Conservation (phyloP, 257 asterid genomes). For the Solanum paucissectum region DNA sequence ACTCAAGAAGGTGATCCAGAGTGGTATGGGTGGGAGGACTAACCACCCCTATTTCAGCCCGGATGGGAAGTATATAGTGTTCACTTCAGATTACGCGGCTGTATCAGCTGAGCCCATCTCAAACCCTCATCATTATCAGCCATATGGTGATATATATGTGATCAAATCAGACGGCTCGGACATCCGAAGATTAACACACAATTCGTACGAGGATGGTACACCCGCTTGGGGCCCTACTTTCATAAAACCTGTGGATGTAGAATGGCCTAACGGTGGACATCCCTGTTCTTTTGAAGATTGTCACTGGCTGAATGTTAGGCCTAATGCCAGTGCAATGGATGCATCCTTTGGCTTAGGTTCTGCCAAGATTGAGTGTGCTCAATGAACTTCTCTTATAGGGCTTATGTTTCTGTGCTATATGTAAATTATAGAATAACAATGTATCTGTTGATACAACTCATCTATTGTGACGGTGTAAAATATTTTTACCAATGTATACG, state of each 20-base stretch:
- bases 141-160: slow-evolving; percentile 77
- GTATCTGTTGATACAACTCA: neutral
- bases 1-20: slow-evolving; percentile 59
- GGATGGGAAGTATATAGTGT: slow-evolving; percentile 53
- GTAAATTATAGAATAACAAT: neutral
- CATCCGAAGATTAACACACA: slow-evolving; percentile 57
- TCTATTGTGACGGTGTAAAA: neutral
- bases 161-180: slow-evolving; percentile 56
- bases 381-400: neutral
- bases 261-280: slow-evolving; percentile 41
- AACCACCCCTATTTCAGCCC: slow-evolving; percentile 95
- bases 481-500: neutral
- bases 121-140: slow-evolving; percentile 76
- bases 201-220: slow-evolving; percentile 77
- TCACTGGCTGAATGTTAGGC: slow-evolving; percentile 43
- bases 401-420: neutral
- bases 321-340: neutral
- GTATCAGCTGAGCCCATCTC: slow-evolving; percentile 92
- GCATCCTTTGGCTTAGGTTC: neutral
- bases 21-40: slow-evolving; percentile 71
- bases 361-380: neutral
- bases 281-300: slow-evolving; percentile 67
- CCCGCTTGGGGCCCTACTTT: slow-evolving; percentile 68
- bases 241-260: slow-evolving; percentile 26
- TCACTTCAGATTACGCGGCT: slow-evolving; percentile 75